Conservation (phyloP, 805 yeast genomes). For the Candida odintsovae region DNA sequence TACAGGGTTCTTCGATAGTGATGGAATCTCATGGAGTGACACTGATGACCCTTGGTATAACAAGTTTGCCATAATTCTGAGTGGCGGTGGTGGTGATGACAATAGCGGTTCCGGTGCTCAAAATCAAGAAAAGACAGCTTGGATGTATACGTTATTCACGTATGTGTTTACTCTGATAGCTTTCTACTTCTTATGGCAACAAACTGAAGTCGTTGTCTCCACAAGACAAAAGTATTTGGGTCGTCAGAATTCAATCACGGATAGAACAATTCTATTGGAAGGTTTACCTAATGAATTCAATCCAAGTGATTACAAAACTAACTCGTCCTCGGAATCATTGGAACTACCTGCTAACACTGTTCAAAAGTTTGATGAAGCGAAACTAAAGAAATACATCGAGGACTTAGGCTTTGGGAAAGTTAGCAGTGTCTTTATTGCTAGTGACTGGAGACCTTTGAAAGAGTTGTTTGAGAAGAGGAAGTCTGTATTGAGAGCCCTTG, state of each 20-base stretch:
- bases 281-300: conserved; percentile 78
- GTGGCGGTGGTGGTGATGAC: not conserved
- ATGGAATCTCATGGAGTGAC: conserved; percentile 21
- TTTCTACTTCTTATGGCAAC: conserved; percentile 52
- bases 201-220: conserved; percentile 66
- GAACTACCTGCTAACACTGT: not conserved
- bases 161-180: conserved; percentile 75
- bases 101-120: conserved; percentile 4
- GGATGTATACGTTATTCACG: conserved; percentile 87
- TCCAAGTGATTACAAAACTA: conserved; percentile 18
- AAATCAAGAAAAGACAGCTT: conserved; percentile 25
- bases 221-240: conserved; percentile 82
- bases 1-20: conserved; percentile 74
- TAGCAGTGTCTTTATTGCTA: conserved; percentile 67
- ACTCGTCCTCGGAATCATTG: conserved; percentile 10
- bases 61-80: not conserved
- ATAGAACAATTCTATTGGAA: conserved; percentile 78
- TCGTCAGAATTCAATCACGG: conserved; percentile 81
- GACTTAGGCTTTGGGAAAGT: conserved; percentile 76
- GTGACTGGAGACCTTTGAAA: conserved; percentile 81
- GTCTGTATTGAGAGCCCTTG: conserved; percentile 49
- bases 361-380: conserved; percentile 51
- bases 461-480: conserved; percentile 55
- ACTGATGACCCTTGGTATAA: not conserved
- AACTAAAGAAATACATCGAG: conserved; percentile 69